Evolutionary conservation across 495 filamentous ascomycete species (phyloP).

Genomic region (Trichoderma reesei): DNA sequence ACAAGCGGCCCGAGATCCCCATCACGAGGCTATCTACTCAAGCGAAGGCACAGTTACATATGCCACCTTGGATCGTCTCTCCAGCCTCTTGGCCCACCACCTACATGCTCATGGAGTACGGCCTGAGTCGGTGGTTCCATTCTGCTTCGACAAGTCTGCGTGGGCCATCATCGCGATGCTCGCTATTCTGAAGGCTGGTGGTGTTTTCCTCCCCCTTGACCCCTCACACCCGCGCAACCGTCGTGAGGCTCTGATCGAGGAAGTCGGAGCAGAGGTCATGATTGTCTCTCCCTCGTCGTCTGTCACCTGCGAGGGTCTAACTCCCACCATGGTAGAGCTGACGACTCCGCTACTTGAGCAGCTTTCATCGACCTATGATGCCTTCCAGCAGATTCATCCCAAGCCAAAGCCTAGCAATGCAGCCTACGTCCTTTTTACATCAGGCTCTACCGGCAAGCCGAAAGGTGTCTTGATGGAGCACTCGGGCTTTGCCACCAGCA

Average conservation of each 20-base stretch:
- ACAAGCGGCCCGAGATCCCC: neutral
- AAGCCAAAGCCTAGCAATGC: slow-evolving; percentile 23
- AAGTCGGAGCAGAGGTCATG: slow-evolving; percentile 3
- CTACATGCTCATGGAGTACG: slow-evolving; percentile 29
- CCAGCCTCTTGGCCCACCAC: slow-evolving; percentile 27
- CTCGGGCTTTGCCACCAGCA: slow-evolving; percentile 2
- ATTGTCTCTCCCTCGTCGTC: neutral
- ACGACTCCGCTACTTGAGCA: neutral
- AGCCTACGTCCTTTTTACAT: slow-evolving; percentile 25
- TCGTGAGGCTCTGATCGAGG: neutral
- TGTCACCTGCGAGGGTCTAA: neutral
- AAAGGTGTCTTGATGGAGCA: slow-evolving; percentile 16
- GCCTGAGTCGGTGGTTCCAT: slow-evolving; percentile 33
- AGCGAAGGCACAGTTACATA: slow-evolving; percentile 1
- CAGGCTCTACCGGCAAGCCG: slow-evolving; percentile 46
- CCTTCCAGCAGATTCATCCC: neutral
- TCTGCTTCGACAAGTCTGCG: slow-evolving; percentile 36
- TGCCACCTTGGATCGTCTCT: slow-evolving; percentile 6
- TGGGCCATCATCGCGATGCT: slow-evolving; percentile 39
- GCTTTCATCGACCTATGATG: neutral
- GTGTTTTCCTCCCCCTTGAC: slow-evolving; percentile 7
- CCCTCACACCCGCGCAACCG: neutral
- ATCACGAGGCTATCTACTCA: slow-evolving; percentile 5
- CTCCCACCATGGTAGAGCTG: neutral
- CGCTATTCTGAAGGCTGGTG: slow-evolving; percentile 28